Evolutionary conservation across 495 filamentous ascomycete species (phyloP), one percentile per base, ranked within the genome.

Genomic region (Cairneyella variabilis): DNA sequence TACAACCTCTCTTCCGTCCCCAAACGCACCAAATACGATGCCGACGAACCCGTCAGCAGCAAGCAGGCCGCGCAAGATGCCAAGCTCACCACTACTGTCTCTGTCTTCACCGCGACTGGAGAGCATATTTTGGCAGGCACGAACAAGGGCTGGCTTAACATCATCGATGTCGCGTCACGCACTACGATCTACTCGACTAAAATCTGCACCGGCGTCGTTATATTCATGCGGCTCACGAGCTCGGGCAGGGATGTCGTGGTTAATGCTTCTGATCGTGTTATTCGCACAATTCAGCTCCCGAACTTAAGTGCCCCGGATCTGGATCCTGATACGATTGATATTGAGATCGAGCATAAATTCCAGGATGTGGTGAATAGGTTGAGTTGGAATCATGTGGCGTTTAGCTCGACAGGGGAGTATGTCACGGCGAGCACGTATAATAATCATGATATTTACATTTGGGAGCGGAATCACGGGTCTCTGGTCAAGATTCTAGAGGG

Each of bases 381-480:
- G 10, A 85, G 86, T 26, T 99, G 93, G 93, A 97, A 96, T 64
- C 89, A 96, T 64, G 90, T 95, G 26, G 83, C 91, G 0, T 97
- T 99, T 67, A 93, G 89, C 54, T 85, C 89, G 0, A 91, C 87
- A 0, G 92, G 93, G 28, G 93, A 97, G 66, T 91, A 91, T 62
- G 86, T 97, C 36, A 87, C 88, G 8, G 95, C 95, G 16, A 91
- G 88, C 21, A 96, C 93, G 1, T 95, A 86, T 67, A 96, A 96
- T 76, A 97, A 97, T 65, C 89, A 96, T 50, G 92, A 97, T 64
- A 87, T 99, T 54, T 97, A 97, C 69, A 89, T 99, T 40, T 99
- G 93, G 93, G 93, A 99, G 71, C 83, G 93, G 43, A 85, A 83
- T 45, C 85, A 90, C 64, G 93, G 92, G n/a, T 92, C 88, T 57